Evolutionary conservation across 2,329 filamentous ascomycete genomes (phyloP), one percentile per base, ranked within the genome.

Genomic region (Diaporthe batatas): DNA sequence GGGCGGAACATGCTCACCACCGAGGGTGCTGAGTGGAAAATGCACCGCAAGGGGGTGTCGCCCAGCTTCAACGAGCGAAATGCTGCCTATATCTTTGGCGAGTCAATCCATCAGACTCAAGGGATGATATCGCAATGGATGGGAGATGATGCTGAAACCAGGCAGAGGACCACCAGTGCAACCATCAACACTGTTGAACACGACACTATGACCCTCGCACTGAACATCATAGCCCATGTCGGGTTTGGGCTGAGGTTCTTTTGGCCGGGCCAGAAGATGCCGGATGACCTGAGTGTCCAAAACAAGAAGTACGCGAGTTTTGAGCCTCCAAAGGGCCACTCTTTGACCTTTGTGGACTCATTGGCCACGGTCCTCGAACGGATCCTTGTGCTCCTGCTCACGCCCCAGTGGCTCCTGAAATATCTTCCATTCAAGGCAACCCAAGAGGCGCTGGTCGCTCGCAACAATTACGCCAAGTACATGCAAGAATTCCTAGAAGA

Each of bases 41-140:
- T 89, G 81, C 93, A 96, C 80, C 89, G 93, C 74, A 94, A 93
- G 81, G 87, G 91, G 55, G 92, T 91, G 0, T 89, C 91, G 36
- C 90, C 92, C 0, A 90, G 90, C 5, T 95, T 96, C 81, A 94
- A 92, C 72, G 93, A 96, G 83, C 91, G 88, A 82, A 95, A 94
- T 80, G 91, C 93, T 72, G 84, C 86, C 29, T 79, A 91, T 44
- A 91, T 92, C 8, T 93, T 91, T 81, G 82, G 81, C 53, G 91
- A 93, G 80, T 86, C 88, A 25, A 82, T 92, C 71, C 82, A 85
- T 72, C 93, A 95, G 82, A 88, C 92, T 0, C 83, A 88, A 74
- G 86, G 87, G 16, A 88, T 94, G 88, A 77, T 93, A 39, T 79
- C 82, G 47, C 84, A 86, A 62, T 93, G 91, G 90, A 82, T 88